Conservation (phyloP, 1,139 yeast genomes). For the Saccharomyces hybrid region DNA sequence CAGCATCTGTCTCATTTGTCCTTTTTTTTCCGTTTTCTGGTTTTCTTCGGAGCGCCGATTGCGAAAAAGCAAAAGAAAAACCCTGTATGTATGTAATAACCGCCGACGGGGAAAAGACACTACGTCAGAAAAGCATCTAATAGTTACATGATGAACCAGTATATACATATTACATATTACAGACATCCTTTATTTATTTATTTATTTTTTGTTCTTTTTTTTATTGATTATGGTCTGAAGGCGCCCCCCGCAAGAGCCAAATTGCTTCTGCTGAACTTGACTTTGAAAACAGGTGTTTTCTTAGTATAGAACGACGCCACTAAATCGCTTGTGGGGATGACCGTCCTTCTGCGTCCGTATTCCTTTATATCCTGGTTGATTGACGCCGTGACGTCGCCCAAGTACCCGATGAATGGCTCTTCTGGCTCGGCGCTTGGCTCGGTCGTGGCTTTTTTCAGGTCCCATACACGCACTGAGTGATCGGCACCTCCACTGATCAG, state of each 20-base stretch:
- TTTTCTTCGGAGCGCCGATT: not conserved
- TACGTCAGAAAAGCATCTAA: not conserved
- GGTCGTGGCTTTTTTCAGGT: conserved; percentile 73
- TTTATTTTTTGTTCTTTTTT: conserved; percentile 7
- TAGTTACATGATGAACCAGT: not conserved
- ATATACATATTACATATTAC: not conserved
- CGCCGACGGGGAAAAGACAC: not conserved
- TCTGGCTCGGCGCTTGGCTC: conserved; percentile 83
- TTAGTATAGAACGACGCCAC: conserved; percentile 92
- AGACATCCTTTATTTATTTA: not conserved
- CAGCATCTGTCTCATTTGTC: too few species aligned
- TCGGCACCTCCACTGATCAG: conserved; percentile 93
- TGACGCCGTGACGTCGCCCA: conserved; percentile 34
- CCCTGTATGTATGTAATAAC: not conserved
- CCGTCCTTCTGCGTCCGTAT: conserved; percentile 51
- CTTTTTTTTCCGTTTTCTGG: too few species aligned
- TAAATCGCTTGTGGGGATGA: conserved; percentile 78
- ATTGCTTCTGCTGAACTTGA: conserved; percentile 85
- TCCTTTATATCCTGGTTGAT: conserved; percentile 33
- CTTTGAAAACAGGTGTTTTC: conserved; percentile 88
- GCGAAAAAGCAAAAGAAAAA: not conserved
- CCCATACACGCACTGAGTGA: conserved; percentile 93
- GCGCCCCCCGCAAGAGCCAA: conserved; percentile 92
- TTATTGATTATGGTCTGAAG: conserved; percentile 35
- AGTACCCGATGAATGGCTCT: conserved; percentile 41